Conservation (phyloP, 768 basidiomycete genomes). For the Agrocybe pediades region DNA sequence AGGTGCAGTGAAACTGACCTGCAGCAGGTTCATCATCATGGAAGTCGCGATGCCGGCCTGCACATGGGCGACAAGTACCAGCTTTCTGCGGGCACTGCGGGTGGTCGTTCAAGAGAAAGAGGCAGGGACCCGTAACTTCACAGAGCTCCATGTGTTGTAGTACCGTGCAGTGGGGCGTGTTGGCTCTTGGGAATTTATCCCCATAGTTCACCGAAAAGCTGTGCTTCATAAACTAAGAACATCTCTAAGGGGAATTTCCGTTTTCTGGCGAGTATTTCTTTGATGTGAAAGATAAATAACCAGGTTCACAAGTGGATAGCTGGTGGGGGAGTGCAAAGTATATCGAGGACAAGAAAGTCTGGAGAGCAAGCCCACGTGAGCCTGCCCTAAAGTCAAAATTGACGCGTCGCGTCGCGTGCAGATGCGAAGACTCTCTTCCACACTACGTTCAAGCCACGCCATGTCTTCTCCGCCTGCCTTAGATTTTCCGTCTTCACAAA, state of each 20-base stretch:
- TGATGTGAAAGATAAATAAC: neutral
- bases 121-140: neutral
- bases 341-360: neutral
- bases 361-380: neutral
- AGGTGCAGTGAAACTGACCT: neutral
- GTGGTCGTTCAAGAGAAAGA: neutral
- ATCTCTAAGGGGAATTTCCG: neutral
- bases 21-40: neutral
- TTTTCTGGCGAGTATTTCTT: neutral
- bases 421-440: constrained; percentile 17
- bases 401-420: constrained; percentile 49
- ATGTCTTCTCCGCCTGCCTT: constrained; percentile 71
- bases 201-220: constrained; percentile 8
- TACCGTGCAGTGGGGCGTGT: too few relatives aligned
- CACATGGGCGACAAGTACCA: neutral
- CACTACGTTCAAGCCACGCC: constrained; percentile 10
- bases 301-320: neutral
- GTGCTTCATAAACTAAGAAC: constrained; percentile 3
- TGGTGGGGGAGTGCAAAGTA: neutral
- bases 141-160: too few relatives aligned
- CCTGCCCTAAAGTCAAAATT: constrained; percentile 51
- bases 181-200: constrained; percentile 3
- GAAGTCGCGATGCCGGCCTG: neutral
- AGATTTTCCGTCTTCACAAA: constrained; percentile 66
- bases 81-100: neutral